Evolutionary conservation across 768 basidiomycete species (phyloP).

Genomic region (Lactarius sp.): DNA sequence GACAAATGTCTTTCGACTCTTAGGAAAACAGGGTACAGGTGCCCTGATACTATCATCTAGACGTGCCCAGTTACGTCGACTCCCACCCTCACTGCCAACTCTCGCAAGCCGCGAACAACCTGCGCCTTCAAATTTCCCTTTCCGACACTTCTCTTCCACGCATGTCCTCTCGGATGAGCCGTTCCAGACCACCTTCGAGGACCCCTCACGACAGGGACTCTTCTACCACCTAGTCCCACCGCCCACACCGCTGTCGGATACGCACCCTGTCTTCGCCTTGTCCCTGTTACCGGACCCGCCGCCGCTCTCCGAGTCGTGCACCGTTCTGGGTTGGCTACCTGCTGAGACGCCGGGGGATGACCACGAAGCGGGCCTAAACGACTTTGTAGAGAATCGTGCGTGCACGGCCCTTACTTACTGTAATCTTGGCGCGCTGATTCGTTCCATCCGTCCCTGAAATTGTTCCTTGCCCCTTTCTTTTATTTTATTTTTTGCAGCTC

Average conservation of each 20-base stretch:
- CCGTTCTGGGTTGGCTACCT: slow-evolving; percentile 25
- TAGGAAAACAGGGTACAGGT: slow-evolving; percentile 28
- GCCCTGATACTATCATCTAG: slow-evolving; percentile 1
- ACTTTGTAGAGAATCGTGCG: slow-evolving; percentile 71
- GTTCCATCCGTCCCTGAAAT: neutral
- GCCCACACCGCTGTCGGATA: slow-evolving; percentile 13
- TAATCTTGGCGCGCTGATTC: neutral
- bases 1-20: slow-evolving; percentile 15
- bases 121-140: neutral
- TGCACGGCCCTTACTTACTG: neutral
- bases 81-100: neutral
- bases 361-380: slow-evolving; percentile 53
- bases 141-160: slow-evolving; percentile 6
- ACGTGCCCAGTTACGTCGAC: neutral
- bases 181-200: slow-evolving; percentile 18
- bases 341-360: slow-evolving; percentile 28
- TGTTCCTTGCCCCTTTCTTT: neutral
- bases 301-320: slow-evolving; percentile 17
- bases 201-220: slow-evolving; percentile 19
- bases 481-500: neutral
- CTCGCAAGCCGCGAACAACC: neutral
- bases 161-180: neutral
- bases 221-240: slow-evolving; percentile 25
- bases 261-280: slow-evolving; percentile 23
- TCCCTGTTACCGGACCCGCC: slow-evolving; percentile 22